Evolutionary conservation across 805 yeast genomes (phyloP).

Genomic region (Saitoella complicata): DNA sequence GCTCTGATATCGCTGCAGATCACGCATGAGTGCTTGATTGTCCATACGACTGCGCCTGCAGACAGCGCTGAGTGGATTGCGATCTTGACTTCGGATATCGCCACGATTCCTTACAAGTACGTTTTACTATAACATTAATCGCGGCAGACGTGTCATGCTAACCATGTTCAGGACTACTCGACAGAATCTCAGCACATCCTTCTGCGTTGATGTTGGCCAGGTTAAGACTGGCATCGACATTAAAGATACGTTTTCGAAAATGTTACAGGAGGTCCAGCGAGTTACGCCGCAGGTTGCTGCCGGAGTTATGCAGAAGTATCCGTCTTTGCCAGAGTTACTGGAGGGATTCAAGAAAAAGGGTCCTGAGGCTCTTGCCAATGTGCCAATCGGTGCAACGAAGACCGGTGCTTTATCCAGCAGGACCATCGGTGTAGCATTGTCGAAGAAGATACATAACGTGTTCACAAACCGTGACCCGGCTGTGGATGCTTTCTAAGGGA

Average conservation of each 20-base stretch:
- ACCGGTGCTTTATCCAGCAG: too few relatives aligned
- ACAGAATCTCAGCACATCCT: conserved; percentile 5
- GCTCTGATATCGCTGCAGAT: conserved; percentile 9
- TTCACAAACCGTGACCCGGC: conserved; percentile 2
- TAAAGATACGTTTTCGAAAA: conserved; percentile 5
- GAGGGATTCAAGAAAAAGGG: background rate
- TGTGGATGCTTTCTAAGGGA: background rate
- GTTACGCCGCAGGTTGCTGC: conserved; percentile 8
- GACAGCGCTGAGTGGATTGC: conserved; percentile 13
- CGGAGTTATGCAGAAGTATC: conserved; percentile 4
- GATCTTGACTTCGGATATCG: conserved; percentile 10
- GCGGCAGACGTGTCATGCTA: background rate
- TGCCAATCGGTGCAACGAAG: background rate
- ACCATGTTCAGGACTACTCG: background rate
- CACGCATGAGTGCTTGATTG: conserved; percentile 4
- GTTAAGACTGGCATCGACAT: conserved; percentile 6
- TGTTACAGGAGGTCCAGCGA: conserved; percentile 7
- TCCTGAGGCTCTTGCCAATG: conserved; percentile 1
- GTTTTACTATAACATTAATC: background rate
- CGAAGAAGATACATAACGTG: background rate
- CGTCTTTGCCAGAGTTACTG: background rate
- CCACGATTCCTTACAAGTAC: conserved; percentile 9
- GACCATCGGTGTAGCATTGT: background rate
- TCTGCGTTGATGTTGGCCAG: conserved; percentile 12
- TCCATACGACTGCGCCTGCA: conserved; percentile 5